Conservation (phyloP, 2,329 filamentous ascomycete species). For the Hypoxylon sp. region DNA sequence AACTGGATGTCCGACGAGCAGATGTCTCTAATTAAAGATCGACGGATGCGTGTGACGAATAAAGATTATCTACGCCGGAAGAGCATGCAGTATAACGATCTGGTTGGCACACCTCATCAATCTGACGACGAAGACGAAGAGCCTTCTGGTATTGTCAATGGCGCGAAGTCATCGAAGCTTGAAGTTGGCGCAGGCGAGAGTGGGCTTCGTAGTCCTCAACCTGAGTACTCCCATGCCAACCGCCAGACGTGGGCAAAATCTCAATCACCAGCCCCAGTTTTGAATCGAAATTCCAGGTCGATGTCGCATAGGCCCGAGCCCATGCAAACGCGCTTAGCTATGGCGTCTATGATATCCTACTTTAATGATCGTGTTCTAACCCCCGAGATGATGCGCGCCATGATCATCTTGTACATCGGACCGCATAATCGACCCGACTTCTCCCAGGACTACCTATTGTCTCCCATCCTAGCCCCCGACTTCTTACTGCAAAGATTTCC, state of each 20-base stretch:
- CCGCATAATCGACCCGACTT: conserved; percentile 95
- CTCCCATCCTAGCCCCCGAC: conserved; percentile 89
- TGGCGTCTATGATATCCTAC: conserved; percentile 97
- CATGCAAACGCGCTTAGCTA: conserved; percentile 86
- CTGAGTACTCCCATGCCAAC: conserved; percentile 61
- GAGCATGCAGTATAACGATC: conserved; percentile 84
- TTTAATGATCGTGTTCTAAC: conserved; percentile 95
- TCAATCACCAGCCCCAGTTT: conserved; percentile 28
- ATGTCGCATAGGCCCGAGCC: conserved; percentile 63
- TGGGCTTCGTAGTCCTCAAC: conserved; percentile 51
- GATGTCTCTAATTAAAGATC: conserved; percentile 90
- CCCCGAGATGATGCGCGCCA: conserved; percentile 98
- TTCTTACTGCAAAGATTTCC: conserved; percentile 85
- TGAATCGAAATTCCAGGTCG: conserved; percentile 36
- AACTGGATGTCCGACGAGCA: conserved; percentile 99
- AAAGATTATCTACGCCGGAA: conserved; percentile 81
- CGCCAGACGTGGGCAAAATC: conserved; percentile 50
- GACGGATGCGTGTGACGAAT: conserved; percentile 80
- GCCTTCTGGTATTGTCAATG: conserved; percentile 45
- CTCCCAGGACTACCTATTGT: conserved; percentile 87
- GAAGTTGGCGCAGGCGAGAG: conserved; percentile 29
- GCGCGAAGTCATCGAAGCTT: conserved; percentile 28
- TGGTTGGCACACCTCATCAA: conserved; percentile 83
- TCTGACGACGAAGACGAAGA: conserved; percentile 76
- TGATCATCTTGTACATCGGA: conserved; percentile 98